A percentile compares a stretch with the other conserved stretches of the same genome.
phyloP scores from a whole-genome alignment of 192 early-diverging fungal species.

The Coemansia sp. region DNA sequence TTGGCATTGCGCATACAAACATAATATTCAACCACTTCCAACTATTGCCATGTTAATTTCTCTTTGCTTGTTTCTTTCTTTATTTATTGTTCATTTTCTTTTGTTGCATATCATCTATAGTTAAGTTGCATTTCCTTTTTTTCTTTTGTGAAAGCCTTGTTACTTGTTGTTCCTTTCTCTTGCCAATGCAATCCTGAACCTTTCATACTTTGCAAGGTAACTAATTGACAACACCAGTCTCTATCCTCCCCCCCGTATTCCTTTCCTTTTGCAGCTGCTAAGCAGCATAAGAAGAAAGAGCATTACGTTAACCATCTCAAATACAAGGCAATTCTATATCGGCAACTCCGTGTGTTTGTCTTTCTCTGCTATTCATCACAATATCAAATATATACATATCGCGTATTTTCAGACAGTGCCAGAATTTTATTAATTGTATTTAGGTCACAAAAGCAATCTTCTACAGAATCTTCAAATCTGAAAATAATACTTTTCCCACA shows the following conservation, averaged over 20 bases:
- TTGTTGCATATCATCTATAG: background rate
- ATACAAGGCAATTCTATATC: background rate
- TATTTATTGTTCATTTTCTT: conserved; percentile 5
- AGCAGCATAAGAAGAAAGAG: background rate
- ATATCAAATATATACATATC: background rate
- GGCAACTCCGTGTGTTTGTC: background rate
- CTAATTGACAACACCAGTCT: background rate
- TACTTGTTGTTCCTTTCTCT: background rate
- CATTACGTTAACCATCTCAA: background rate
- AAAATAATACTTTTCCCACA: background rate
- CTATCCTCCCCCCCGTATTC: background rate
- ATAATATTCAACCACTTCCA: background rate
- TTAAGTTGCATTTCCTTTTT: background rate
- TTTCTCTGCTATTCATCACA: background rate
- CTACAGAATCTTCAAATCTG: background rate
- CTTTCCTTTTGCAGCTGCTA: background rate
- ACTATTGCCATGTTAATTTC: conserved; percentile 2
- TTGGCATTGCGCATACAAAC: conserved; percentile 1
- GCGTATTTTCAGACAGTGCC: background rate
- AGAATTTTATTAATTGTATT: background rate
- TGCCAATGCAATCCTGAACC: background rate
- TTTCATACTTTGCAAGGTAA: background rate
- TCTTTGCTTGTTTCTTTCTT: background rate
- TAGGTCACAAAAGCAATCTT: background rate
- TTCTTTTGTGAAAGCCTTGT: background rate